Base-by-base conservation (phyloP, 2,329 filamentous ascomycete genomes). In the Penicillium sp. region DNA sequence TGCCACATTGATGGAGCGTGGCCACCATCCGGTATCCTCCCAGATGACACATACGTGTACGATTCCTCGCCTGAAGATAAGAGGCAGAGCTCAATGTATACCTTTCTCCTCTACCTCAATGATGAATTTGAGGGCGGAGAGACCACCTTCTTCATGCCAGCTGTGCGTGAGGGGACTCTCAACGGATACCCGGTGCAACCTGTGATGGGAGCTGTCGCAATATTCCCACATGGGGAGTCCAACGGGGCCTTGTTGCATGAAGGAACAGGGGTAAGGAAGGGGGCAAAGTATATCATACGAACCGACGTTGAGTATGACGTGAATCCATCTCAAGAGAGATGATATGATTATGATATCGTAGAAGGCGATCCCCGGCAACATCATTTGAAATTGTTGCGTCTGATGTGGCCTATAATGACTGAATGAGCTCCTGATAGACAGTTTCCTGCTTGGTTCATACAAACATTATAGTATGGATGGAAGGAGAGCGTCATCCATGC, bases 231-330 rank as follows among this genome's bases (percentile, higher is more conserved):
- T 48, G 85, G 84, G 0, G 84, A 88, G 57, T 77, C 80, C 0
- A 78, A 78, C 34, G 83, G 82, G 0, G 83, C 82, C 4, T 64
- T 87, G 46, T 60, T 88, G 50, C 85, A 88, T 57, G 85, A 88
- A 62, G 85, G 85, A 0, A 87, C 85, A 0, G 84, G 85, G 0
- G 85, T 88, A 0, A 75, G 77, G n/a, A 80, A 79, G 58, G 83
- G 82, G 0, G 80, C 81, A 0, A 80, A 80, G 64, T 88, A 88
- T 62, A 82, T 88, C 1, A 87, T 88, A 37, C 68, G 85, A 48
- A 87, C 84, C 0, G 85, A 88, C 63, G 80, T 88, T 3, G 80
- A 86, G 64, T 88, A 87, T 55, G 84, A 88, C 64, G 71, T 87
- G 16, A 63, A 61, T 37, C 60, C 62, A 18, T 57, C 36, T 12